Conservation (phyloP, 2,329 filamentous ascomycete genomes). For the Capronia americana region DNA sequence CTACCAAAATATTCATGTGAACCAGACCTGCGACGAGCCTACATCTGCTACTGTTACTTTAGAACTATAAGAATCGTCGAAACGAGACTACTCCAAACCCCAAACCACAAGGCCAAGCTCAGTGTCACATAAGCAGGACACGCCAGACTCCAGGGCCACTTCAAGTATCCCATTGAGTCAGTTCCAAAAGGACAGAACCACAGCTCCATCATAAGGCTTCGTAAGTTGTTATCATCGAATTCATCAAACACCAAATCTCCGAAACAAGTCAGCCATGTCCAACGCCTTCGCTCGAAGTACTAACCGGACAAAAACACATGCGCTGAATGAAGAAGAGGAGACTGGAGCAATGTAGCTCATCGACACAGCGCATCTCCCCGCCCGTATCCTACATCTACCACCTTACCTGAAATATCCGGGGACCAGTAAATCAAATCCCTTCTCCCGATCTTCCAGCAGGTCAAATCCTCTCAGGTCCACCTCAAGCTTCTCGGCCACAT, state of each 20-base stretch:
- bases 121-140: neutral
- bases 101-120: neutral
- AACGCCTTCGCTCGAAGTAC: neutral
- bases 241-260: neutral
- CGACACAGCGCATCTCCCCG: neutral
- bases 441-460: slow-evolving; percentile 13
- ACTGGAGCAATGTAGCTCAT: neutral
- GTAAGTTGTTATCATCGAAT: neutral
- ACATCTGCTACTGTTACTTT: neutral
- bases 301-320: neutral
- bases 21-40: neutral
- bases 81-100: neutral
- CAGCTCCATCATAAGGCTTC: neutral
- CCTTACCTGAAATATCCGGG: slow-evolving; percentile 22
- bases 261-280: neutral
- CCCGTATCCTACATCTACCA: neutral
- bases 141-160: neutral
- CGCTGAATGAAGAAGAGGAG: neutral
- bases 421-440: slow-evolving; percentile 24
- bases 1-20: neutral
- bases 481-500: slow-evolving; percentile 18
- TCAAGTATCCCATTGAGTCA: neutral
- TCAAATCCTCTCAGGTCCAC: slow-evolving; percentile 18
- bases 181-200: neutral
- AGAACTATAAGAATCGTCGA: too few species aligned